Evolutionary conservation across 1,139 yeast species (phyloP).

Genomic region (Saccharomyces hybrid): DNA sequence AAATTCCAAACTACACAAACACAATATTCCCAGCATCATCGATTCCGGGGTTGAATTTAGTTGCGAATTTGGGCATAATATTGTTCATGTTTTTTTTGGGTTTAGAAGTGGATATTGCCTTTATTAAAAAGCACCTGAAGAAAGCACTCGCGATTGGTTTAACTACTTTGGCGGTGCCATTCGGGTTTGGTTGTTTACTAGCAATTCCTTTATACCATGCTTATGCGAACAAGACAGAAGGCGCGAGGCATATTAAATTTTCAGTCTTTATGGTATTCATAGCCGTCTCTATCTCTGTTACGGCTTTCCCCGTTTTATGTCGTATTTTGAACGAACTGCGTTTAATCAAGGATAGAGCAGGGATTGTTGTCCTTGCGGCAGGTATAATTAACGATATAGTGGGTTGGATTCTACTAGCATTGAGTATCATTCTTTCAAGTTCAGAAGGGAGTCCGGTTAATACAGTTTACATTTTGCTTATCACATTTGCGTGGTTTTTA

Average conservation of each 20-base stretch:
- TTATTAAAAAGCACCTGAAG: constrained; percentile 49
- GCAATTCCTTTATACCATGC: constrained; percentile 58
- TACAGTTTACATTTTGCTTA: constrained; percentile 59
- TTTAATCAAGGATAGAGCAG: constrained; percentile 63
- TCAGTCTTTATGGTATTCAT: constrained; percentile 72
- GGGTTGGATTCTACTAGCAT: constrained; percentile 76
- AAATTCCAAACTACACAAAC: constrained; percentile 54
- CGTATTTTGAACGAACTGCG: constrained; percentile 68
- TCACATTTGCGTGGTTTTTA: constrained; percentile 60
- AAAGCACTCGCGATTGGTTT: constrained; percentile 63
- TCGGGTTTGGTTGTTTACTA: constrained; percentile 67
- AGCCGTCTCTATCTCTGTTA: constrained; percentile 73
- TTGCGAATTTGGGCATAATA: constrained; percentile 67
- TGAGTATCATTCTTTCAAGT: constrained; percentile 68
- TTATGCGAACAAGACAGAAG: constrained; percentile 36
- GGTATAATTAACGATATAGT: constrained; percentile 71
- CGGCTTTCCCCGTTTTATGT: constrained; percentile 78
- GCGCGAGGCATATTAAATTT: constrained; percentile 39
- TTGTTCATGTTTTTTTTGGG: constrained; percentile 70
- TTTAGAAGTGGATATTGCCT: constrained; percentile 62
- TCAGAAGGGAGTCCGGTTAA: constrained; percentile 55
- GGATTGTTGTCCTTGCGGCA: constrained; percentile 72
- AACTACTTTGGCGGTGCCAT: constrained; percentile 65
- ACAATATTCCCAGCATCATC: constrained; percentile 58
- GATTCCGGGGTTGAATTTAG: constrained; percentile 53